phyloP scores from a whole-genome alignment of 2,329 filamentous ascomycete species.

The Teratosphaeria zuluensis region DNA sequence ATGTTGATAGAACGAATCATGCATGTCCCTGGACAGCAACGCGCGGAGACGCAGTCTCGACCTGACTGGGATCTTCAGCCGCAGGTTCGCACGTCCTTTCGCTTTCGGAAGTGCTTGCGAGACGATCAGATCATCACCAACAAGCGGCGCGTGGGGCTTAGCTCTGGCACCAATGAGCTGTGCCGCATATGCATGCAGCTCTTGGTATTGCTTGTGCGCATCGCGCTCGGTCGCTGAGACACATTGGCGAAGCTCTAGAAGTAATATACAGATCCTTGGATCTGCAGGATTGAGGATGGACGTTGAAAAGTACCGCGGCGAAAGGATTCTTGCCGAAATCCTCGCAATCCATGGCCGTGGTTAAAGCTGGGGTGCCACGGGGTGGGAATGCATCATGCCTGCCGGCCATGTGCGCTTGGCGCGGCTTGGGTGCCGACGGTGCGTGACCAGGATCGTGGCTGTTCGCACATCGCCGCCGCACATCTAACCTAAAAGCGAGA shows the following conservation, averaged over 20 bases:
- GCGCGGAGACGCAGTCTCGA: background rate
- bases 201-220: background rate
- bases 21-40: background rate
- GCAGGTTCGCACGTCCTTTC: background rate
- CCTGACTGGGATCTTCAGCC: background rate
- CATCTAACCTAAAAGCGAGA: background rate
- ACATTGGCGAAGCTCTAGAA: background rate
- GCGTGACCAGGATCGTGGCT: background rate
- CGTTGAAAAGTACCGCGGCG: background rate
- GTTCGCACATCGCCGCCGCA: background rate
- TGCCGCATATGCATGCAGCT: background rate
- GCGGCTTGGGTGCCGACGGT: background rate
- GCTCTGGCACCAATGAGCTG: background rate
- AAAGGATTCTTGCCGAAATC: background rate
- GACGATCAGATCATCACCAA: background rate
- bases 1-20: background rate
- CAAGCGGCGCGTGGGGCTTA: background rate
- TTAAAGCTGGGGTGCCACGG: background rate
- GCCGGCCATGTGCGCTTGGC: background rate
- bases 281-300: background rate
- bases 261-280: background rate
- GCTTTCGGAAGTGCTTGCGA: background rate
- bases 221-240: background rate
- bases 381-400: background rate
- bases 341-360: background rate